These are phyloP conservation scores for Chlorella sorokiniana DNA, from an alignment of 139 green algal species.

Conservation along the genomic window DNA sequence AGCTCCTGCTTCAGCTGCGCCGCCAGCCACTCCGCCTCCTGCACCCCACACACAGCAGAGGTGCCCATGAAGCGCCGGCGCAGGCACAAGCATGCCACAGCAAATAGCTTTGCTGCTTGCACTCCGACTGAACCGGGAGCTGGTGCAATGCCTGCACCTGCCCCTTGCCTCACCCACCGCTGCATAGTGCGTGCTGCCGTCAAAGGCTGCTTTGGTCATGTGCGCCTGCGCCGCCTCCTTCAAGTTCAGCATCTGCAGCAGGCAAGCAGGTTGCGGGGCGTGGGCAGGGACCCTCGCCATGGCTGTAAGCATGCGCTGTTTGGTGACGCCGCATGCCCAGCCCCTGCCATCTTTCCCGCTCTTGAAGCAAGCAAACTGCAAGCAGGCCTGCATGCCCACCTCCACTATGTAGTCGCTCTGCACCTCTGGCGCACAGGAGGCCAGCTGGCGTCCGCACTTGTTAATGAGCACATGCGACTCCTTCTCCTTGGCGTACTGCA, in stretches of 20 bases:
- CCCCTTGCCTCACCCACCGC: neutral
- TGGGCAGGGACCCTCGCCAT: neutral
- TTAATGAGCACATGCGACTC: neutral
- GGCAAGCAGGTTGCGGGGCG: neutral
- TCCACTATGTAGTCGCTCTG: neutral
- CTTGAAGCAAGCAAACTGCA: neutral
- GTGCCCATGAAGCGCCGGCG: neutral
- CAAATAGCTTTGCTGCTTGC: too few species aligned
- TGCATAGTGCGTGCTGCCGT: conserved; percentile 28
- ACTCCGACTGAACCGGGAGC: too few species aligned
- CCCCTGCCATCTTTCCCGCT: too few species aligned
- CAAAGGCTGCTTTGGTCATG: conserved; percentile 21
- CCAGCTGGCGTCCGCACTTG: neutral
- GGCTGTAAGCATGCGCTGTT: neutral
- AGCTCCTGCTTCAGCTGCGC: neutral
- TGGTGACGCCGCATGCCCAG: too few species aligned
- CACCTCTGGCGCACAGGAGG: neutral
- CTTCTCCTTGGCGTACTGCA: conserved; percentile 28
- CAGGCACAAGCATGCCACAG: neutral
- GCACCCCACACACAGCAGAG: neutral
- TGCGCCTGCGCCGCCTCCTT: neutral
- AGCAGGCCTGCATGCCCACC: neutral
- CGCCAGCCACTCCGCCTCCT: conserved; percentile 21
- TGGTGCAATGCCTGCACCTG: too few species aligned
- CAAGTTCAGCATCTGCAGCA: conserved; percentile 16